Conservation (phyloP, 2,329 filamentous ascomycete genomes). For the Paraphoma sp. region DNA sequence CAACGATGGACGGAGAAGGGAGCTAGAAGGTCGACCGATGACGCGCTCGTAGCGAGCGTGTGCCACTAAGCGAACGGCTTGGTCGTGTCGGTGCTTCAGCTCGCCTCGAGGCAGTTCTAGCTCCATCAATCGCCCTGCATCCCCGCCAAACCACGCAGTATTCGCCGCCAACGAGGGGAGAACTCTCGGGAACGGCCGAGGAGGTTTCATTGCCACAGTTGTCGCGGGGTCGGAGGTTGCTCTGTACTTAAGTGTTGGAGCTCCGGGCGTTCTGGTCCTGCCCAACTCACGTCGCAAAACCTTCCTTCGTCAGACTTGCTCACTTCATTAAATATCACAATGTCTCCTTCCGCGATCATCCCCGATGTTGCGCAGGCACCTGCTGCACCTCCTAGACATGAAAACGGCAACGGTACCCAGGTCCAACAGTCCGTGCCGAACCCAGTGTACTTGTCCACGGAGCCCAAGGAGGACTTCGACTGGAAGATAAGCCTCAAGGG, state of each 20-base stretch:
- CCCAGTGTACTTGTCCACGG: conserved; percentile 49
- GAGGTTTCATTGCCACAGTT: conserved; percentile 13
- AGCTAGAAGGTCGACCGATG: conserved; percentile 5
- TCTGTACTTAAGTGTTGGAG: conserved; percentile 29
- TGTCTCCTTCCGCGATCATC: conserved; percentile 39
- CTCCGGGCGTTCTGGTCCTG: conserved; percentile 11
- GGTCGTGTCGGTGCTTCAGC: conserved; percentile 17
- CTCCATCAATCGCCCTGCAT: neutral
- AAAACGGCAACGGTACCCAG: conserved; percentile 16
- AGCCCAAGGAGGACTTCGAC: conserved; percentile 53
- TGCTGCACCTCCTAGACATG: conserved; percentile 16
- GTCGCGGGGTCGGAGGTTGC: conserved; percentile 13
- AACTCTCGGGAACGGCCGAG: conserved; percentile 6
- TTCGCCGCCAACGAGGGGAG: conserved; percentile 1
- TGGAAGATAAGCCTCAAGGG: conserved; percentile 55
- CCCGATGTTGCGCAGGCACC: conserved; percentile 21
- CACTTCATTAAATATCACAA: conserved; percentile 9
- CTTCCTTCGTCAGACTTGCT: conserved; percentile 20
- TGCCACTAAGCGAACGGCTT: conserved; percentile 18
- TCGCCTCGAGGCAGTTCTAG: conserved; percentile 18
- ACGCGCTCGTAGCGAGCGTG: conserved; percentile 29
- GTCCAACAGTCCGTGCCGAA: conserved; percentile 34
- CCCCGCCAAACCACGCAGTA: conserved; percentile 2
- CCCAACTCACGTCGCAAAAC: conserved; percentile 12
- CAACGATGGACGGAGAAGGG: conserved; percentile 1